phyloP scores from a whole-genome alignment of 2,329 filamentous ascomycete genomes.

The Aspergillus hiratsukae region DNA sequence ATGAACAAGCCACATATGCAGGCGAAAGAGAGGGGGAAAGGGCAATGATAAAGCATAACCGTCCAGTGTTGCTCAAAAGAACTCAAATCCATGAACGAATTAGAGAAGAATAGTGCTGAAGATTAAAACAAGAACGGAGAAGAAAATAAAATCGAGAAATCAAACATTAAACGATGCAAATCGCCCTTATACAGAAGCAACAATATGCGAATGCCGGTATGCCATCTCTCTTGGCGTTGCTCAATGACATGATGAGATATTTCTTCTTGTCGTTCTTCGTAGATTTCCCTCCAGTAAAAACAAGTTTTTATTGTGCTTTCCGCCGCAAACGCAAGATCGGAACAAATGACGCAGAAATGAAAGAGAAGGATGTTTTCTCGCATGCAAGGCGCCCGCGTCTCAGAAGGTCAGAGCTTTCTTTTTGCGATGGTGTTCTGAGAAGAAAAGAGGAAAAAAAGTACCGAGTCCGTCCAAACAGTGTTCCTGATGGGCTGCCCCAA shows the following conservation, averaged over 20 bases:
- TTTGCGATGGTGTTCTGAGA: slow-evolving; percentile 29
- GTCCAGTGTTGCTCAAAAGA: neutral
- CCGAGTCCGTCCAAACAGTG: slow-evolving; percentile 28
- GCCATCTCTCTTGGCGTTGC: slow-evolving; percentile 32
- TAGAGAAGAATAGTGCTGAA: slow-evolving; percentile 10
- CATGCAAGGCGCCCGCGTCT: slow-evolving; percentile 24
- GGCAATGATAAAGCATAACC: neutral
- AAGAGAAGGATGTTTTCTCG: slow-evolving; percentile 13
- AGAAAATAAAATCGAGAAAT: slow-evolving; percentile 12
- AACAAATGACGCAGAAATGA: slow-evolving; percentile 6
- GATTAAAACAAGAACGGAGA: slow-evolving; percentile 12
- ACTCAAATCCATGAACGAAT: slow-evolving; percentile 8
- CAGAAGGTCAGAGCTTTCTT: slow-evolving; percentile 21
- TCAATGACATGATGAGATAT: slow-evolving; percentile 22
- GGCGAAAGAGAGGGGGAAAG: neutral
- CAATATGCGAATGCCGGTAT: slow-evolving; percentile 36
- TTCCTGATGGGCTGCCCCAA: slow-evolving; percentile 38
- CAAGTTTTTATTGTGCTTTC: slow-evolving; percentile 19
- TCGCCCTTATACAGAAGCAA: slow-evolving; percentile 30
- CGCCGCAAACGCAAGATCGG: slow-evolving; percentile 17
- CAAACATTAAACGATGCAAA: slow-evolving; percentile 29
- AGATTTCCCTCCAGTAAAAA: slow-evolving; percentile 27
- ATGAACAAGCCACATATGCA: neutral
- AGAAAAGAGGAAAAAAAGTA: slow-evolving; percentile 22
- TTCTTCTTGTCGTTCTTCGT: slow-evolving; percentile 35